Evolutionary conservation across 305 asterid genomes (phyloP).

Genomic region (Salvia sclarea): DNA sequence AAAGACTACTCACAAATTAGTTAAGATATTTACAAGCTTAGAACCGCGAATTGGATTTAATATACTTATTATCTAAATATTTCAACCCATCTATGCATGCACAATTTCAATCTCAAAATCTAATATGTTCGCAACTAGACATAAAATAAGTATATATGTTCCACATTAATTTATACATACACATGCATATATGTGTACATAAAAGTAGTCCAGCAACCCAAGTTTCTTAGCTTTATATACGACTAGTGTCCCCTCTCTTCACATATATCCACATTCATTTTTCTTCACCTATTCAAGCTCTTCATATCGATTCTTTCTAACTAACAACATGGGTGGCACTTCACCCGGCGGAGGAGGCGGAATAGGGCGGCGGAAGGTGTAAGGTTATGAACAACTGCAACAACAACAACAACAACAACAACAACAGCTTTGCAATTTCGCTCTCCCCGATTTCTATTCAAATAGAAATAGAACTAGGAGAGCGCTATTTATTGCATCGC

Average conservation of each 20-base stretch:
- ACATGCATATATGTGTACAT: too few relatives aligned
- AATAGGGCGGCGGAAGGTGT: constrained; percentile 13
- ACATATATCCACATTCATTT: constrained; percentile 35
- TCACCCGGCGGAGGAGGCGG: constrained; percentile 21
- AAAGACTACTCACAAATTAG: too few relatives aligned
- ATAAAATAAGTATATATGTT: too few relatives aligned
- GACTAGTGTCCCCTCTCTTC: constrained; percentile 39
- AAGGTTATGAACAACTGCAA: constrained; percentile 25
- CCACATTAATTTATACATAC: too few relatives aligned
- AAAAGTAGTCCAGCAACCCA: too few relatives aligned
- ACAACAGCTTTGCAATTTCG: constrained; percentile 59
- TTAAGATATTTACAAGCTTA: too few relatives aligned
- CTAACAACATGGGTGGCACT: constrained; percentile 35
- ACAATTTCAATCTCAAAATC: too few relatives aligned
- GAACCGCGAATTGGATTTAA: too few relatives aligned
- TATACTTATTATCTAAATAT: too few relatives aligned
- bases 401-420: constrained; percentile 37
- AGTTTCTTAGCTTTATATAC: constrained; percentile 56
- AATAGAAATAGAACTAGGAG: constrained; percentile 53
- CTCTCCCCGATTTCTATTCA: constrained; percentile 52
- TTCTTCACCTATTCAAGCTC: background rate
- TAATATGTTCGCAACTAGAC: too few relatives aligned
- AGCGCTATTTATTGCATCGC: constrained; percentile 58
- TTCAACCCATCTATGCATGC: too few relatives aligned
- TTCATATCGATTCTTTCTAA: background rate